These are phyloP conservation scores for Yarrowia sp. DNA, from an alignment of 805 yeast species.

Conservation along the genomic window DNA sequence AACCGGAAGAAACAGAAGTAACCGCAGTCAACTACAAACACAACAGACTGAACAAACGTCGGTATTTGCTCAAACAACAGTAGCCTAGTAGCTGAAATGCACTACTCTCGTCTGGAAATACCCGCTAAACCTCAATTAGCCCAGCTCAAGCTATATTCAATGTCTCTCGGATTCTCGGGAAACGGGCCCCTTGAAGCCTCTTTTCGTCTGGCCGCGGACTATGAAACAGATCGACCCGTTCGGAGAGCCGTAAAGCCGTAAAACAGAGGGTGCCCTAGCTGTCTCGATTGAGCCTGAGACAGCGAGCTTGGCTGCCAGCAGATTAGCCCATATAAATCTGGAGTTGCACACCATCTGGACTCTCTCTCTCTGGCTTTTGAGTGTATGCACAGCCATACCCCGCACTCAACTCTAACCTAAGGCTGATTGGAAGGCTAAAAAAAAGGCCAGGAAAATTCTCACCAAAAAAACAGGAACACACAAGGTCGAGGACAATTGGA, in stretches of 20 bases:
- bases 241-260: neutral
- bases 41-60: too few relatives aligned
- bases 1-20: too few relatives aligned
- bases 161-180: slow-evolving; percentile 7
- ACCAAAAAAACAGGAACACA: neutral
- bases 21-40: too few relatives aligned
- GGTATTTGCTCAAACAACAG: too few relatives aligned
- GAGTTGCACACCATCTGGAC: slow-evolving; percentile 21
- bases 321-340: slow-evolving; percentile 17
- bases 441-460: neutral
- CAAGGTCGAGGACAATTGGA: slow-evolving; percentile 18
- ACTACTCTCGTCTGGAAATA: neutral
- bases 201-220: neutral
- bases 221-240: slow-evolving; percentile 6
- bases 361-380: neutral
- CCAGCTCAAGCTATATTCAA: neutral
- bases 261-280: neutral
- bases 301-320: neutral
- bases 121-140: neutral
- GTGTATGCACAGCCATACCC: slow-evolving; percentile 37
- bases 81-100: neutral
- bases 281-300: neutral
- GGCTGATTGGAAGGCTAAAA: neutral
- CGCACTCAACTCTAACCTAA: slow-evolving; percentile 30
- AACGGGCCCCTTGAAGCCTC: neutral